Evolutionary conservation across 2,329 filamentous ascomycete species (phyloP).

Genomic region (Aspergillus thermomutatus): DNA sequence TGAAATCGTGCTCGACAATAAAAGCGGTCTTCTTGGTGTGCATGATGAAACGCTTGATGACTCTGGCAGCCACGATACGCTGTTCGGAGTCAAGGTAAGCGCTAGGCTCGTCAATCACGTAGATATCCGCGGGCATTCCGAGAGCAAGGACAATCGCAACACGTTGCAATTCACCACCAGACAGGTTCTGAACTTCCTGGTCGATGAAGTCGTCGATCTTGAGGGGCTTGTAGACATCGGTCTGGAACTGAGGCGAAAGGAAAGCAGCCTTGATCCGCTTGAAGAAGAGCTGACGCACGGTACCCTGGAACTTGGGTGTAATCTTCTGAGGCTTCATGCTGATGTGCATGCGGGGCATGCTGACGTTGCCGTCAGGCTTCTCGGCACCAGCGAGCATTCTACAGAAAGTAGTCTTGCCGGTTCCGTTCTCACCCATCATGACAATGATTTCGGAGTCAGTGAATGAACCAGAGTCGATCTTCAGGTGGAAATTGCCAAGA

Average conservation of each 20-base stretch:
- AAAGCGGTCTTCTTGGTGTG: constrained; percentile 99
- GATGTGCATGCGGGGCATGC: constrained; percentile 91
- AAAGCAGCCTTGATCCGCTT: constrained; percentile 99
- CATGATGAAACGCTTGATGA: constrained; percentile 99
- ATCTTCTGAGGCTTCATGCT: constrained; percentile 99
- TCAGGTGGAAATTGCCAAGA: constrained; percentile 80
- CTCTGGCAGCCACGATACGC: constrained; percentile 92
- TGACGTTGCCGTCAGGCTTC: constrained; percentile 77
- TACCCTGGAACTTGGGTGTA: constrained; percentile 95
- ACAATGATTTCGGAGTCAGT: constrained; percentile 98
- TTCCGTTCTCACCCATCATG: constrained; percentile 99
- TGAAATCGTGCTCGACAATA: constrained; percentile 99
- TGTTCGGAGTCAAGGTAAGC: constrained; percentile 98
- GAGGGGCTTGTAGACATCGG: constrained; percentile 98
- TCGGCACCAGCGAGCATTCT: constrained; percentile 89
- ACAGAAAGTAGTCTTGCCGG: constrained; percentile 98
- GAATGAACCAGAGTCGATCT: constrained; percentile 78
- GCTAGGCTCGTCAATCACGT: constrained; percentile 95
- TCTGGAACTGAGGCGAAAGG: constrained; percentile 97
- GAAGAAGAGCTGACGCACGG: constrained; percentile 96
- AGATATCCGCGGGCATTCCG: constrained; percentile 93
- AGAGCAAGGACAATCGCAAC: constrained; percentile 97
- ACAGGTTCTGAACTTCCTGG: constrained; percentile 98
- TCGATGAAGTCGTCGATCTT: constrained; percentile 99
- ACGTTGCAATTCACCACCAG: constrained; percentile 98